phyloP scores from a whole-genome alignment of 768 basidiomycete genomes.

The Lactifluus echinatus region DNA sequence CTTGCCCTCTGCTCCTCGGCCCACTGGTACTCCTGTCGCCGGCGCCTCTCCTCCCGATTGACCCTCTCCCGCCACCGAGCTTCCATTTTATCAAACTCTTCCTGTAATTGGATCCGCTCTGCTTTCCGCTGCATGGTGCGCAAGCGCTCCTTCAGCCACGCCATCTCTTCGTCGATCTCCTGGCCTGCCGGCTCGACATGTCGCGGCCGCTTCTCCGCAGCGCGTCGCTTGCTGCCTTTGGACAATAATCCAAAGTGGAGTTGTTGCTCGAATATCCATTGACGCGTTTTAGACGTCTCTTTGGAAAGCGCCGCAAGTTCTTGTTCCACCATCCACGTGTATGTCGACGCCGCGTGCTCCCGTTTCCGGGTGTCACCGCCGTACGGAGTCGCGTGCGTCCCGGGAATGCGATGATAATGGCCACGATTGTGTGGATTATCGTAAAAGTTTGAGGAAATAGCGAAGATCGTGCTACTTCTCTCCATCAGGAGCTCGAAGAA shows the following conservation, averaged over 20 bases:
- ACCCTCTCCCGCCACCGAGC: slow-evolving; percentile 41
- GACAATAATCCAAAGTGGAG: slow-evolving; percentile 15
- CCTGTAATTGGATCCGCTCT: slow-evolving; percentile 39
- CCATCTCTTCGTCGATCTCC: slow-evolving; percentile 6
- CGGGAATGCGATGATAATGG: slow-evolving; percentile 1
- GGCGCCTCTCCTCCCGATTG: slow-evolving; percentile 39
- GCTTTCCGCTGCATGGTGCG: slow-evolving; percentile 19
- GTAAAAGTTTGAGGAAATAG: slow-evolving; percentile 15
- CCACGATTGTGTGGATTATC: slow-evolving; percentile 9
- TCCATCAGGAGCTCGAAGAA: slow-evolving; percentile 7
- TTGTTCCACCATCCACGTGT: slow-evolving; percentile 43
- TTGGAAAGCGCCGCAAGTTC: slow-evolving; percentile 36
- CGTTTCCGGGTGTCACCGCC: slow-evolving; percentile 22
- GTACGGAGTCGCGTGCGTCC: neutral
- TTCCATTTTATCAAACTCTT: slow-evolving; percentile 49
- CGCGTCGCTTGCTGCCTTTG: neutral
- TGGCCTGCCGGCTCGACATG: neutral
- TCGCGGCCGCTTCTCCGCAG: neutral
- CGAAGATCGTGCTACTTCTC: slow-evolving; percentile 17
- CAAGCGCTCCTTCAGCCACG: slow-evolving; percentile 8
- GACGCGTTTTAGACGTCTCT: slow-evolving; percentile 44
- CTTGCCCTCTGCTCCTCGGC: slow-evolving; percentile 40
- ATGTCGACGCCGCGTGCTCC: slow-evolving; percentile 27
- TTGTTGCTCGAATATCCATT: slow-evolving; percentile 60
- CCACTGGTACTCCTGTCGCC: slow-evolving; percentile 17